These are phyloP conservation scores for Lepiota brunneoincarnata DNA, from an alignment of 768 basidiomycete genomes.

Conservation along the genomic window DNA sequence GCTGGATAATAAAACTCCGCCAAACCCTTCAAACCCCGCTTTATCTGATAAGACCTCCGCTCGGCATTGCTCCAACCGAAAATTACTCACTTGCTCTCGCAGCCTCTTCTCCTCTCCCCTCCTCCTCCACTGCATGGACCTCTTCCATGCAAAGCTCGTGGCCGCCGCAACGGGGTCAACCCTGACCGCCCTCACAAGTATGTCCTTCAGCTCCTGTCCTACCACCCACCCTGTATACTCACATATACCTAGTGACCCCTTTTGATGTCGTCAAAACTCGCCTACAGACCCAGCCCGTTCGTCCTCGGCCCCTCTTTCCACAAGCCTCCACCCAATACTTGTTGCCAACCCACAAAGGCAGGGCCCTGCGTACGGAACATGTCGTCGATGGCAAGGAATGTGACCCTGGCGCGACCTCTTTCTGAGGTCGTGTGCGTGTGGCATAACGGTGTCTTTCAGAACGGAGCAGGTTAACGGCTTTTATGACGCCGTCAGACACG, in stretches of 20 bases:
- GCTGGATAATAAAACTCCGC: slow-evolving; percentile 4
- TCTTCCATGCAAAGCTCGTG: slow-evolving; percentile 74
- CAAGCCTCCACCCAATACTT: slow-evolving; percentile 52
- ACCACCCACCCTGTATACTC: background rate
- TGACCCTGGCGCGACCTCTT: slow-evolving; percentile 41
- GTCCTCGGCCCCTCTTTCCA: slow-evolving; percentile 47
- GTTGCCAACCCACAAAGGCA: slow-evolving; percentile 65
- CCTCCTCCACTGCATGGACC: slow-evolving; percentile 49
- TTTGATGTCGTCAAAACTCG: slow-evolving; percentile 98
- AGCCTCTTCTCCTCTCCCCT: slow-evolving; percentile 8
- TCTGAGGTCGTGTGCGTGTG: slow-evolving; percentile 74
- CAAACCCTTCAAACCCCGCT: background rate
- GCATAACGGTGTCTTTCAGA: slow-evolving; percentile 67
- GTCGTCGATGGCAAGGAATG: slow-evolving; percentile 56
- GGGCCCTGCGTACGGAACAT: slow-evolving; percentile 68
- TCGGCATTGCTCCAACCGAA: slow-evolving; percentile 3
- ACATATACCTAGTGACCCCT: slow-evolving; percentile 78
- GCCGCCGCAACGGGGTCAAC: slow-evolving; percentile 80
- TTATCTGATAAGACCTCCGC: slow-evolving; percentile 33
- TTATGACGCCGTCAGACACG: slow-evolving; percentile 77
- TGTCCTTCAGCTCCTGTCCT: slow-evolving; percentile 19
- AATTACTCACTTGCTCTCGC: background rate
- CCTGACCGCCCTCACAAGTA: slow-evolving; percentile 81
- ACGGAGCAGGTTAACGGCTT: slow-evolving; percentile 82
- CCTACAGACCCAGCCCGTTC: slow-evolving; percentile 84